phyloP scores from a whole-genome alignment of 805 yeast species.

The Scheffersomyces spartinae region DNA sequence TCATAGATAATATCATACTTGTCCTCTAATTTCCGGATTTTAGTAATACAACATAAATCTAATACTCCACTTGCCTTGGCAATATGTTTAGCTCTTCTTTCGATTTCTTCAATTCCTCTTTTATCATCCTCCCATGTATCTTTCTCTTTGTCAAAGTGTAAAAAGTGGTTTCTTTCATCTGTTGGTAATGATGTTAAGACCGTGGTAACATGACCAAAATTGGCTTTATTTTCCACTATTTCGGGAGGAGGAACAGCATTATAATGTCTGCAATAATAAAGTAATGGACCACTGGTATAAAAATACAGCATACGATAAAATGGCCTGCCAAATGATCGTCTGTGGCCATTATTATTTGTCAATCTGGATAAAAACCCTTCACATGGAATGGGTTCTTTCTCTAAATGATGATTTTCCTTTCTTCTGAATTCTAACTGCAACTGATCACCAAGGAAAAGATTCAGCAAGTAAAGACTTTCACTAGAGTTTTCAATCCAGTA shows the following conservation, averaged over 20 bases:
- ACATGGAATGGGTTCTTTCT: conserved; percentile 54
- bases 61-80: conserved; percentile 49
- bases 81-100: conserved; percentile 46
- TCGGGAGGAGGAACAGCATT: conserved; percentile 56
- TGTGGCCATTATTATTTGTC: conserved; percentile 37
- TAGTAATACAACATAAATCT: conserved; percentile 41
- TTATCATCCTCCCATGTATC: conserved; percentile 36
- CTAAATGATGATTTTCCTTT: conserved; percentile 19
- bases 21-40: conserved; percentile 18
- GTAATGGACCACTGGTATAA: conserved; percentile 46
- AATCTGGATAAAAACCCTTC: conserved; percentile 71
- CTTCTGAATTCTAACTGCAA: conserved; percentile 50
- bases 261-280: conserved; percentile 45
- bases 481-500: conserved; percentile 35
- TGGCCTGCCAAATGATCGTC: conserved; percentile 23
- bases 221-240: conserved; percentile 4
- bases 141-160: conserved; percentile 43
- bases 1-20: conserved; percentile 7
- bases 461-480: conserved; percentile 15
- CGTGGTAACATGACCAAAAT: conserved; percentile 16
- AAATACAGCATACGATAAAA: conserved; percentile 51
- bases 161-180: conserved; percentile 38
- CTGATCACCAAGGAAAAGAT: conserved; percentile 23
- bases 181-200: conserved; percentile 36
- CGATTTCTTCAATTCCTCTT: conserved; percentile 52